Percentiles rank a stretch among this genome's conserved stretches.
These are phyloP conservation scores for Acanthamoeba culbertsoni DNA, from an alignment of 208 protist genomes.

Conservation along the genomic window DNA sequence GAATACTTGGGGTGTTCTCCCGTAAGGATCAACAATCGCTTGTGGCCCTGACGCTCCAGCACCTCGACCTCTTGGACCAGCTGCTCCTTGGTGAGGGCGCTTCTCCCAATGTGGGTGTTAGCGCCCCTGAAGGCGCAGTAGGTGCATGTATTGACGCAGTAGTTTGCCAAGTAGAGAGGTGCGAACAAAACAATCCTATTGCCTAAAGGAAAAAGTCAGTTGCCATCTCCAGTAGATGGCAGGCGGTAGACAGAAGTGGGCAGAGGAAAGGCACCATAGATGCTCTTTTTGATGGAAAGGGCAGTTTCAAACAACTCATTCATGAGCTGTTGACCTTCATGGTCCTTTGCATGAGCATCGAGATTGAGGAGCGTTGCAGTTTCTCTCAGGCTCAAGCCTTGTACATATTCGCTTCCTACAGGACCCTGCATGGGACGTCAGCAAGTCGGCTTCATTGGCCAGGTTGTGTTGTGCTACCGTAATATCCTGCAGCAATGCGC, in stretches of 20 bases:
- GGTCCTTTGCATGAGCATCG: neutral
- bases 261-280: slow-evolving; percentile 65
- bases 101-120: slow-evolving; percentile 67
- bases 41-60: slow-evolving; percentile 70
- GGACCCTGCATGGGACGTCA: neutral
- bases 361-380: slow-evolving; percentile 70
- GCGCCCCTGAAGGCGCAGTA: slow-evolving; percentile 76
- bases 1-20: slow-evolving; percentile 76
- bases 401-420: slow-evolving; percentile 63
- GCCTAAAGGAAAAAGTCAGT: neutral
- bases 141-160: slow-evolving; percentile 73
- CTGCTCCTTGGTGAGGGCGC: slow-evolving; percentile 68
- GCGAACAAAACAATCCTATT: slow-evolving; percentile 80
- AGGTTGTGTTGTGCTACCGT: too few relatives aligned
- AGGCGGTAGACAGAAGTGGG: neutral
- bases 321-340: slow-evolving; percentile 37
- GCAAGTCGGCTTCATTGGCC: neutral
- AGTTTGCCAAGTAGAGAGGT: slow-evolving; percentile 79
- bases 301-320: slow-evolving; percentile 66
- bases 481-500: neutral
- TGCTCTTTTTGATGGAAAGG: slow-evolving; percentile 69
- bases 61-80: slow-evolving; percentile 68
- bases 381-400: slow-evolving; percentile 63
- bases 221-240: neutral
- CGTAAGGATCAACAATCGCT: slow-evolving; percentile 72